Evolutionary conservation across 1,139 yeast species (phyloP).

Genomic region (Arxiozyma slooffiae): DNA sequence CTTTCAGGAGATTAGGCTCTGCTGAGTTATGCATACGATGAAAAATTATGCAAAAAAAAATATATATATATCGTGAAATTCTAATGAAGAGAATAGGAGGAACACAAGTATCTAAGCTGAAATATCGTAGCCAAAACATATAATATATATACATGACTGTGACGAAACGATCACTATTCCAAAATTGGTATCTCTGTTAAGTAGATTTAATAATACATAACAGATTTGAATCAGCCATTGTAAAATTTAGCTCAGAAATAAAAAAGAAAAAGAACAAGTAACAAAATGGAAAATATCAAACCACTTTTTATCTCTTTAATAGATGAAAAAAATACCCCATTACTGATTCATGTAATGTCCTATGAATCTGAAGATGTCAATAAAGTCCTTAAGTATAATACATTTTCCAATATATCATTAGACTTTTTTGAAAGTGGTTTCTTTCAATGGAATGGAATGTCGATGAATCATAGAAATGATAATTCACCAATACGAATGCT

Average conservation of each 20-base stretch:
- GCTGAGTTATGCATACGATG: not conserved
- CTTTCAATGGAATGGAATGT: slow-evolving; percentile 15
- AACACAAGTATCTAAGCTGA: not conserved
- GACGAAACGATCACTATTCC: not conserved
- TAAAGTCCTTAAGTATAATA: slow-evolving; percentile 23
- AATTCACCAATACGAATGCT: slow-evolving; percentile 16
- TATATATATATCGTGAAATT: too few species aligned
- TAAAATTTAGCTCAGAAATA: too few species aligned
- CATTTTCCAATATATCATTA: slow-evolving; percentile 26
- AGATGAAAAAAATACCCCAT: slow-evolving; percentile 20
- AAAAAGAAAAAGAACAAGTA: not conserved
- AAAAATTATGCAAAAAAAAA: too few species aligned
- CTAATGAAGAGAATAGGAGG: too few species aligned
- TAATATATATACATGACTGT: not conserved
- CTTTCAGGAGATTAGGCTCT: not conserved
- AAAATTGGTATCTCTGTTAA: not conserved
- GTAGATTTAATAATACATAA: not conserved
- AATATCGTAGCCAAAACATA: not conserved
- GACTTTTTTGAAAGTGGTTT: slow-evolving; percentile 28
- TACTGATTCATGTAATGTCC: slow-evolving; percentile 19
- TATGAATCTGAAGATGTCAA: slow-evolving; percentile 15
- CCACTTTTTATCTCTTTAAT: slow-evolving; percentile 25
- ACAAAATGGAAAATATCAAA: not conserved
- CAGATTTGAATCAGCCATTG: not conserved
- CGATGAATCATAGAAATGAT: slow-evolving; percentile 7